Evolutionary conservation across 441 rosid species (phyloP).

Genomic region (Corymbia calophylla): DNA sequence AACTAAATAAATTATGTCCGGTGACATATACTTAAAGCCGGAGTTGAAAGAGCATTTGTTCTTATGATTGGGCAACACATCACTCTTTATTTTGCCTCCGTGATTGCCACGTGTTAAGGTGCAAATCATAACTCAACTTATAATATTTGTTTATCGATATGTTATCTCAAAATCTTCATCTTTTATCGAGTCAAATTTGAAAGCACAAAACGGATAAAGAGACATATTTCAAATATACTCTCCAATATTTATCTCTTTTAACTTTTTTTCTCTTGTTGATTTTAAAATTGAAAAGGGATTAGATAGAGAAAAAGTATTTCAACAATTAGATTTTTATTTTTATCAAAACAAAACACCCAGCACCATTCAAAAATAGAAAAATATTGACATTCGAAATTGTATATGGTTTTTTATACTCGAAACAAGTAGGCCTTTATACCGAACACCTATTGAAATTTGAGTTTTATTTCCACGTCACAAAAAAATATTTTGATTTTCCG

Average conservation of each 20-base stretch:
- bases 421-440: neutral
- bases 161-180: neutral
- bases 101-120: neutral
- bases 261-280: neutral
- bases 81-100: neutral
- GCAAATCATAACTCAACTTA: neutral
- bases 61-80: rapidly evolving
- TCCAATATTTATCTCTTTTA: neutral
- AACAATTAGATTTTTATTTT: neutral
- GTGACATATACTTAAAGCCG: neutral
- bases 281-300: neutral
- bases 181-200: neutral
- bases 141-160: neutral
- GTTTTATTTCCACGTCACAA: neutral
- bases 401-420: neutral
- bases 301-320: neutral
- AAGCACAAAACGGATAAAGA: neutral
- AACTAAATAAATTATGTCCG: neutral
- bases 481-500: neutral
- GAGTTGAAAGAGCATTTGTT: neutral
- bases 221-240: neutral
- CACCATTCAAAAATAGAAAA: neutral
- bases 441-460: neutral
- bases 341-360: neutral
- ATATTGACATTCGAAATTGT: rapidly evolving